Conservation (phyloP, 352 stramenopile species). For the Lagenidium sp. region DNA sequence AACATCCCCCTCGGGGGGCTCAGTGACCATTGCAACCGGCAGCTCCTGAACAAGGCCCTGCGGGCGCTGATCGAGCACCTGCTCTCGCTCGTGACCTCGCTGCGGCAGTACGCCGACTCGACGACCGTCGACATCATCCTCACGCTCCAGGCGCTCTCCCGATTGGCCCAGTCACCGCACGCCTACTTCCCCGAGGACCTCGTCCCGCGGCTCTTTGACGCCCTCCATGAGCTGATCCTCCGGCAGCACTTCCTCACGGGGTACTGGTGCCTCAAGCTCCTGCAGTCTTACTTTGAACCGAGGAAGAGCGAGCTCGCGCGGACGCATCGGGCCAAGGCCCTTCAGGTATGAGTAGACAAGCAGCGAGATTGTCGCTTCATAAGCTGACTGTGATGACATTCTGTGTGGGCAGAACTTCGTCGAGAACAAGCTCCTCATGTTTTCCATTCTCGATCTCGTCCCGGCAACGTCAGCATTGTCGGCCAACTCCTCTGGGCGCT, state of each 20-base stretch:
- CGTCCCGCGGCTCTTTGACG: slow-evolving; percentile 30
- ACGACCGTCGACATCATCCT: slow-evolving; percentile 4
- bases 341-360: slow-evolving; percentile 17
- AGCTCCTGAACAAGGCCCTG: slow-evolving; percentile 10
- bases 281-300: slow-evolving; percentile 59
- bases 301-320: slow-evolving; percentile 12
- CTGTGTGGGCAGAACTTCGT: slow-evolving; percentile 25
- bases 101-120: slow-evolving; percentile 3
- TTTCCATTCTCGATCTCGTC: slow-evolving; percentile 43
- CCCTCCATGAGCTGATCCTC: slow-evolving; percentile 40
- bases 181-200: slow-evolving; percentile 6
- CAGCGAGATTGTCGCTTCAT: no score
- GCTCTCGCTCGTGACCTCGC: slow-evolving; percentile 1
- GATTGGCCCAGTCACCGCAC: slow-evolving; percentile 9
- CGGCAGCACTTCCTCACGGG: slow-evolving; percentile 47
- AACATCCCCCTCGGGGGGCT: slow-evolving; percentile 12
- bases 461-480: slow-evolving; percentile 32
- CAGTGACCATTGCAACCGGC: slow-evolving; percentile 5
- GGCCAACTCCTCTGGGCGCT: slow-evolving; percentile 26
- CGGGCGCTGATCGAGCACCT: slow-evolving; percentile 9
- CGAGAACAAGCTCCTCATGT: slow-evolving; percentile 32
- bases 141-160: slow-evolving; percentile 8
- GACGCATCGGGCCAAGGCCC: slow-evolving; percentile 36
- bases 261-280: slow-evolving; percentile 59
- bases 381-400: not conserved